Base-by-base conservation (phyloP, 140 eudicot genomes). In the Flaveria floridana region DNA sequence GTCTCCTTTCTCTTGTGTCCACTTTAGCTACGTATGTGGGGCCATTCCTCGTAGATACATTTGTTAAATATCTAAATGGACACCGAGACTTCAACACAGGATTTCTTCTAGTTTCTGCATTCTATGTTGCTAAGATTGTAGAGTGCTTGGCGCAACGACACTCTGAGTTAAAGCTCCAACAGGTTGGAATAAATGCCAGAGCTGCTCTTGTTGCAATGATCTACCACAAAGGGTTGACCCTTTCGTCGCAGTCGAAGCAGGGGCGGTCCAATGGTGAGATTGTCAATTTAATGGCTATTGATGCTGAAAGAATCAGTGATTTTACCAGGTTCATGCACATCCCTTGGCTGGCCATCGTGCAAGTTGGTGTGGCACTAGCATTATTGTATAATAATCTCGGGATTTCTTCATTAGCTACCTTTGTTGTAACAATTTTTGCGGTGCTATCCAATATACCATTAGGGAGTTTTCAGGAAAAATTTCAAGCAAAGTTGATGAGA, bases 241-340 rank as follows among this genome's bases (percentile, higher is more conserved):
- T 89, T 62, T 87, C 96, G 0, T 46, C 77, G 52, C 82, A 78
- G 61, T 85, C 97, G 2, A 89, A 79, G 81, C 87, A 87, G 10
- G 88, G 86, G 1, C 78, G 80, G 26, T 84, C 95, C 1, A 77
- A 84, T 19, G 96, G 97, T 18, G 96, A 91, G 76, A 87, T 91
- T n/a, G 85, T 91, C n/a, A 91, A 89, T 80, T 67, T 87, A 20
- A 86, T 91, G 94, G 76, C 95, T n/a, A 88, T 91, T 61, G 97
- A 91, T 86, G 91, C 96, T 1, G 89, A 87, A 77, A 87, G 91
- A 73, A 78, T 91, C n/a, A 88, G 87, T 15, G 86, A 76, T 14
- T 84, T 85, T 72, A 47, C 79, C 48, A 82, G 75, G 86, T 87
- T 79, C 58, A 63, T 91, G 87, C 97, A 91, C 75, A 86, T 79